Percentiles rank a stretch among this genome's conserved stretches.
Evolutionary conservation across 1,139 yeast species (phyloP).

Genomic region (Geotrichum aggregatum): DNA sequence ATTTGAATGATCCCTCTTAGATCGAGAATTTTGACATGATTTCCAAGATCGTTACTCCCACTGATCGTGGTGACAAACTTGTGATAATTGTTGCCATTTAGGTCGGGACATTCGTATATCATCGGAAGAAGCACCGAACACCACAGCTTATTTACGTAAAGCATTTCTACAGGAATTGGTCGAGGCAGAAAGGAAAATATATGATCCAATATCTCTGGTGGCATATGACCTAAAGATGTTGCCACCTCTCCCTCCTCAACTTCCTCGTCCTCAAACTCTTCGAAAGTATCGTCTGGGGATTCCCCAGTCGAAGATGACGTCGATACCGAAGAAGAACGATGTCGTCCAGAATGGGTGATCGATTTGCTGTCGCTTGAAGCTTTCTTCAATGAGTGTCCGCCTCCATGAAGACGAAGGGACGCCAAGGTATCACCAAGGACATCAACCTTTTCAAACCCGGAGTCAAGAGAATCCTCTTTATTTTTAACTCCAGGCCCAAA

Average conservation of each 20-base stretch:
- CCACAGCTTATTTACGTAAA: constrained; percentile 60
- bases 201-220: constrained; percentile 56
- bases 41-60: constrained; percentile 34
- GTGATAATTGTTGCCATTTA: constrained; percentile 64
- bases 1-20: constrained; percentile 76
- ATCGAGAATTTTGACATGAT: constrained; percentile 48
- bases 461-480: constrained; percentile 26
- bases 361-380: constrained; percentile 14
- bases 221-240: constrained; percentile 35
- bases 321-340: constrained; percentile 2
- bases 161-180: constrained; percentile 45
- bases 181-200: constrained; percentile 47
- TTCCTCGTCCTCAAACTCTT: constrained; percentile 23
- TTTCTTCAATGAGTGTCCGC: constrained; percentile 23
- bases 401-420: constrained; percentile 23
- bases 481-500: constrained; percentile 56
- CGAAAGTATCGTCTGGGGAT: neutral
- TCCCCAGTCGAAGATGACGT: neutral
- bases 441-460: constrained; percentile 24
- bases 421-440: constrained; percentile 35
- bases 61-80: constrained; percentile 66
- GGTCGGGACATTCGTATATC: constrained; percentile 58
- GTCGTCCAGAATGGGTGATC: neutral
- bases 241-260: constrained; percentile 22
- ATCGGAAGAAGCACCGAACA: constrained; percentile 56